phyloP scores from a whole-genome alignment of 2,329 filamentous ascomycete genomes.

The Colletotrichum lini region DNA sequence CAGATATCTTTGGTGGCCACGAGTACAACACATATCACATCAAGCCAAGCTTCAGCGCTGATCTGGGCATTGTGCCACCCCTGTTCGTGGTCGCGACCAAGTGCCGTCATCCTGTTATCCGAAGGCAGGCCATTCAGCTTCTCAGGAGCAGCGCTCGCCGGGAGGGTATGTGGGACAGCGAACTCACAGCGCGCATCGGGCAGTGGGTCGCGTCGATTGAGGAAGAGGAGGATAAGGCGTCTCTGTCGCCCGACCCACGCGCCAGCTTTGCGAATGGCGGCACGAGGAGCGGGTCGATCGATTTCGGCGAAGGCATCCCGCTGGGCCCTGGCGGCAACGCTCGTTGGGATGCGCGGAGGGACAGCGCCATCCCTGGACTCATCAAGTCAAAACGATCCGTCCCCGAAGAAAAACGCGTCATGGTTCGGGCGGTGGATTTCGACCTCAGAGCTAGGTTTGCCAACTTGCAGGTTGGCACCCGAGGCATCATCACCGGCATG shows the following conservation, averaged over 20 bases:
- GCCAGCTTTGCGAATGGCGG: constrained; percentile 43
- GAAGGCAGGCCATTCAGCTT: constrained; percentile 73
- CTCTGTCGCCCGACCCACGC: constrained; percentile 47
- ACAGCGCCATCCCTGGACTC: constrained; percentile 45
- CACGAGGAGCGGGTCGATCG: constrained; percentile 49
- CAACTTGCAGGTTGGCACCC: constrained; percentile 67
- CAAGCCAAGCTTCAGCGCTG: constrained; percentile 74
- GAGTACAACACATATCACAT: constrained; percentile 65
- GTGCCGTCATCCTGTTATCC: constrained; percentile 70
- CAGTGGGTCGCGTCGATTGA: constrained; percentile 70
- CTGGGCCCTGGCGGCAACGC: constrained; percentile 62
- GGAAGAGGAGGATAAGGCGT: constrained; percentile 58
- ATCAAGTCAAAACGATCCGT: constrained; percentile 52
- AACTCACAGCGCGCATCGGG: constrained; percentile 68
- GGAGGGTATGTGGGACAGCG: constrained; percentile 80
- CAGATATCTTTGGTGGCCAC: constrained; percentile 58
- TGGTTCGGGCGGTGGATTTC: constrained; percentile 70
- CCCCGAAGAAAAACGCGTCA: constrained; percentile 68
- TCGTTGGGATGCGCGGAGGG: constrained; percentile 53
- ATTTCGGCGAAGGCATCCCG: constrained; percentile 50
- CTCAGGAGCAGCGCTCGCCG: constrained; percentile 72
- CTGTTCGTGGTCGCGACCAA: constrained; percentile 78
- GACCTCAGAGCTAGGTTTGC: constrained; percentile 67
- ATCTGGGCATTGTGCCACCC: constrained; percentile 75
- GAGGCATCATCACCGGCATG: constrained; percentile 62